Evolutionary conservation across 2,329 filamentous ascomycete species (phyloP).

Genomic region (Ophiocordyceps camponoti-floridani): DNA sequence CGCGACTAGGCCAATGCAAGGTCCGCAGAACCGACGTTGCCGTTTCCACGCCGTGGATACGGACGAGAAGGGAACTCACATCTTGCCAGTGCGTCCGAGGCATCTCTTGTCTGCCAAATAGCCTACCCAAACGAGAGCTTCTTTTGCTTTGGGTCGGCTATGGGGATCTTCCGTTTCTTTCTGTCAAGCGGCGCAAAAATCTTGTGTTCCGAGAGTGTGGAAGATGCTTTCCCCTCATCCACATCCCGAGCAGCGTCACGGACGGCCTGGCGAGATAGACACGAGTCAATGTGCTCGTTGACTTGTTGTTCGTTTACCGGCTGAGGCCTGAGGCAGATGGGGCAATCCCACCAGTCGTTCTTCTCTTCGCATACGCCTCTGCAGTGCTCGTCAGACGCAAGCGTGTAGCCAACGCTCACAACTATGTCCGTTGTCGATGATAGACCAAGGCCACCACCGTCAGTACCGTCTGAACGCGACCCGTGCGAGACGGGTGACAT

Average conservation of each 20-base stretch:
- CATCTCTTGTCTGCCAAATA: no score
- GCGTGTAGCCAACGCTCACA: neutral
- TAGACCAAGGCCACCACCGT: neutral
- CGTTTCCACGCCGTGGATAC: no score
- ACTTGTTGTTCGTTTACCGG: constrained; percentile 56
- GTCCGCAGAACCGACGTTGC: neutral
- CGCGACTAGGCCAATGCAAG: neutral
- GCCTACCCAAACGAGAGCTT: constrained; percentile 31
- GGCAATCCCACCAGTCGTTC: constrained; percentile 61
- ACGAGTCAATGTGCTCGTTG: constrained; percentile 86
- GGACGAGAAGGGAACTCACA: no score
- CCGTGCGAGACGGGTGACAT: constrained; percentile 53
- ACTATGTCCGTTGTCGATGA: neutral
- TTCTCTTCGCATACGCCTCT: constrained; percentile 30
- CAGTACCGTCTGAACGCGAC: constrained; percentile 15
- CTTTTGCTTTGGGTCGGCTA: constrained; percentile 27
- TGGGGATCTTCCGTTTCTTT: constrained; percentile 18
- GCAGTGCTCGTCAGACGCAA: constrained; percentile 17
- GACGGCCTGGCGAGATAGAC: constrained; percentile 73
- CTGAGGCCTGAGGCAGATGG: constrained; percentile 69
- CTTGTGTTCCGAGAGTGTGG: constrained; percentile 19
- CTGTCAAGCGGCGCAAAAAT: constrained; percentile 15
- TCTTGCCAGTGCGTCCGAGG: no score
- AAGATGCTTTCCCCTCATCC: constrained; percentile 8
- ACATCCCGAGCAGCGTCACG: constrained; percentile 56